These are phyloP conservation scores for Begonia peltatifolia DNA, from an alignment of 306 rosid species.

Conservation along the genomic window DNA sequence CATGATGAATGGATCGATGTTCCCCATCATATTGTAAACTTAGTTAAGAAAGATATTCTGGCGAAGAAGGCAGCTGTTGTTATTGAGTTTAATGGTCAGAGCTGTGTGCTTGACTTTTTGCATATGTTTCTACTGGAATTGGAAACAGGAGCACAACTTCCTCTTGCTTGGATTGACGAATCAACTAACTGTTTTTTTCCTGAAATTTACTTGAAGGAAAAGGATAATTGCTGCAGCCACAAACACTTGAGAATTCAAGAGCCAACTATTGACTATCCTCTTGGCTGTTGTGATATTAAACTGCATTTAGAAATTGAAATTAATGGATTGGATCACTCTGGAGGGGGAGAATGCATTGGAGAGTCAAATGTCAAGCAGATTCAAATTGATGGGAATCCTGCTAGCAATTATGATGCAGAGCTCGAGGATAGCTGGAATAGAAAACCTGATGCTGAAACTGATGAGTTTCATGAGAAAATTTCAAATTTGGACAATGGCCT, in stretches of 20 bases:
- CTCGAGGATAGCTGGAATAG: constrained; percentile 47
- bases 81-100: constrained; percentile 41
- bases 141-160: constrained; percentile 45
- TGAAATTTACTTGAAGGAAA: constrained; percentile 29
- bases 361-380: constrained; percentile 55
- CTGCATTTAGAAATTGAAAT: constrained; percentile 73
- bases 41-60: constrained; percentile 44
- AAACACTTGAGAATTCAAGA: neutral
- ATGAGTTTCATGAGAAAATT: neutral
- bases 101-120: constrained; percentile 57
- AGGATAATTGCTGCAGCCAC: constrained; percentile 7
- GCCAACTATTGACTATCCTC: constrained; percentile 15
- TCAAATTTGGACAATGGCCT: neutral
- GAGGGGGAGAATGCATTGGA: constrained; percentile 48
- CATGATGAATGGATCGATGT: constrained; percentile 63
- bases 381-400: constrained; percentile 26
- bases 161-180: constrained; percentile 91
- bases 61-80: constrained; percentile 51
- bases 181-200: constrained; percentile 75
- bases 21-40: constrained; percentile 41
- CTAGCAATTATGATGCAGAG: constrained; percentile 24
- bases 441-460: constrained; percentile 1
- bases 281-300: constrained; percentile 40
- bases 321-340: constrained; percentile 34
- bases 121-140: constrained; percentile 67